A percentile compares a stretch with the other conserved stretches of the same genome.
Conservation (phyloP, 345 rosid species). For the Camelina hispida region DNA sequence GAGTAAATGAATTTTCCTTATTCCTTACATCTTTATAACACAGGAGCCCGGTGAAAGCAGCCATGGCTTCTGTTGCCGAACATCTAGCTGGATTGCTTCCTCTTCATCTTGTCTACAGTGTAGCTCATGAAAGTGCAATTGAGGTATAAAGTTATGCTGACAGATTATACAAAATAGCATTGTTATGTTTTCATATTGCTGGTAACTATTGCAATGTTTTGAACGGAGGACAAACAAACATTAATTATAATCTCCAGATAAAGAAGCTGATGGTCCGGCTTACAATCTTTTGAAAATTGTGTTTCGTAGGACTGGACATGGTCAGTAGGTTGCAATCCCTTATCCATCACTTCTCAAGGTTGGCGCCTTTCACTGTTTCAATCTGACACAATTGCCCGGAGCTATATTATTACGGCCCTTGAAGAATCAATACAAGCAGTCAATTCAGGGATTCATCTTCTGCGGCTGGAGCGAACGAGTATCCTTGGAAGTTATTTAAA, state of each 20-base stretch:
- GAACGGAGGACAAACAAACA: not conserved
- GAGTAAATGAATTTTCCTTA: conserved; percentile 8
- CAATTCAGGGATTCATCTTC: conserved; percentile 81
- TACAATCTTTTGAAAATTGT: conserved; percentile 10
- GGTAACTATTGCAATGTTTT: conserved; percentile 19
- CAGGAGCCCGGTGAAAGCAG: conserved; percentile 93
- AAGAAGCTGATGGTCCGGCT: conserved; percentile 13
- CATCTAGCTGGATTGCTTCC: conserved; percentile 98
- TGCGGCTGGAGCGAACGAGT: conserved; percentile 88
- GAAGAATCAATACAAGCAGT: conserved; percentile 87
- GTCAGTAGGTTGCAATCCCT: conserved; percentile 96
- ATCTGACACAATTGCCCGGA: conserved; percentile 87
- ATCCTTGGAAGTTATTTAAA: conserved; percentile 61
- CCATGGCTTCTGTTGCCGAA: conserved; percentile 89
- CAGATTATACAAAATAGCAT: conserved; percentile 19
- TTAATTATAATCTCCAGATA: conserved; percentile 1
- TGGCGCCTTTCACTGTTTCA: conserved; percentile 91
- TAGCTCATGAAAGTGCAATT: conserved; percentile 92
- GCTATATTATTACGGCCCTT: conserved; percentile 83
- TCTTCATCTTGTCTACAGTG: conserved; percentile 93
- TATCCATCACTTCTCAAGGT: conserved; percentile 84
- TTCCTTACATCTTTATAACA: conserved; percentile 16
- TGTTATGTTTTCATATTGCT: conserved; percentile 13
- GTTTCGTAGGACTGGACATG: conserved; percentile 89
- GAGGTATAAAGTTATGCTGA: conserved; percentile 62